A percentile compares a stretch with the other conserved stretches of the same genome.
Evolutionary conservation across 176 grass and related monocot genomes (phyloP).

Genomic region (Carex parvula): DNA sequence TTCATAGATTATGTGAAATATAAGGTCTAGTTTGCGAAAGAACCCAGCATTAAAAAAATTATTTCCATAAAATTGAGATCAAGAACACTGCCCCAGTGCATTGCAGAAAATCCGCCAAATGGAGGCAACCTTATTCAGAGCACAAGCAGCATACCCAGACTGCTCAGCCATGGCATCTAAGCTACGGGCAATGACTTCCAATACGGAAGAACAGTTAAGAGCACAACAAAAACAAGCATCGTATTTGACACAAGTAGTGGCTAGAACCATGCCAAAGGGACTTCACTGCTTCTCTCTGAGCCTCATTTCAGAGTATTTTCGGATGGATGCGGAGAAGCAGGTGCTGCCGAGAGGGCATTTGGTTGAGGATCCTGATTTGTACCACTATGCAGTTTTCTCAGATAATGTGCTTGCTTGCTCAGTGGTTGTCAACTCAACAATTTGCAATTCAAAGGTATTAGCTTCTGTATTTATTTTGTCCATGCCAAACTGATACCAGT

Average conservation of each 20-base stretch:
- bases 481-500: not conserved
- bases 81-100: conserved; percentile 39
- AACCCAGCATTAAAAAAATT: not conserved
- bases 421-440: conserved; percentile 79
- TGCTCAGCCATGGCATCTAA: conserved; percentile 66
- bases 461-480: not conserved
- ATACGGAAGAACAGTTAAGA: conserved; percentile 74
- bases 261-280: conserved; percentile 67
- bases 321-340: conserved; percentile 37
- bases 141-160: conserved; percentile 49
- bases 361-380: conserved; percentile 34
- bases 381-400: conserved; percentile 87
- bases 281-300: conserved; percentile 81
- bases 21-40: not conserved
- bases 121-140: conserved; percentile 60
- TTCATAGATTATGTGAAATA: not conserved
- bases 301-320: conserved; percentile 72
- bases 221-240: conserved; percentile 59
- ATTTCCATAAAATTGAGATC: conserved; percentile 36
- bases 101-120: conserved; percentile 81
- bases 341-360: conserved; percentile 36
- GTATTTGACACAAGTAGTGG: conserved; percentile 66
- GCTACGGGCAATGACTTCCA: conserved; percentile 58
- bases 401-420: conserved; percentile 80
- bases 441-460: conserved; percentile 53